Conservation (phyloP, 2,329 filamentous ascomycete species). For the Periconia digitata region DNA sequence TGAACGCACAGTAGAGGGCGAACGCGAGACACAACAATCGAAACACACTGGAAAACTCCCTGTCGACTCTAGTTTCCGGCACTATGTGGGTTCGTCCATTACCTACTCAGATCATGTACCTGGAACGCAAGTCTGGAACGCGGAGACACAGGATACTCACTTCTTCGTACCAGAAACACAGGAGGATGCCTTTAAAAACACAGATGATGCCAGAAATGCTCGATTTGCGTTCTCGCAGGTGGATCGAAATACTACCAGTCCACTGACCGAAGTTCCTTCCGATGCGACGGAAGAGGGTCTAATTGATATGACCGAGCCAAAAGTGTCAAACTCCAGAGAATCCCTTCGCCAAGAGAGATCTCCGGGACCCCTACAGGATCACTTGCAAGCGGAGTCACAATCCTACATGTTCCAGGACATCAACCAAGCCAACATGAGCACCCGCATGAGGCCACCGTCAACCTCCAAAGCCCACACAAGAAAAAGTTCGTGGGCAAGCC, state of each 20-base stretch:
- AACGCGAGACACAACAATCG: background rate
- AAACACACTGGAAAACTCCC: no score
- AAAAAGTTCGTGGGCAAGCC: background rate
- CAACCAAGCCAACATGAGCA: conserved; percentile 37
- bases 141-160: no score
- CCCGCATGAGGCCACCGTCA: conserved; percentile 26
- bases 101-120: no score
- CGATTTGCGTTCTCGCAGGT: no score
- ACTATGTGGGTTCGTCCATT: no score
- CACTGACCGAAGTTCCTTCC: background rate
- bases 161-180: background rate
- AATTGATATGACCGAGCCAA: background rate
- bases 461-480: background rate
- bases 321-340: background rate
- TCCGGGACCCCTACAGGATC: conserved; percentile 21
- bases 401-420: no score
- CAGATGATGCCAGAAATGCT: no score
- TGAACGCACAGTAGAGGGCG: background rate
- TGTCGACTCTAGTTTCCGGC: no score
- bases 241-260: background rate
- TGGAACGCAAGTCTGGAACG: no score
- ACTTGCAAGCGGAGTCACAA: no score
- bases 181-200: background rate
- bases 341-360: background rate
- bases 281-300: background rate